These are phyloP conservation scores for Colletotrichum lindemuthianum DNA, from an alignment of 2,329 filamentous ascomycete species.

Conservation along the genomic window DNA sequence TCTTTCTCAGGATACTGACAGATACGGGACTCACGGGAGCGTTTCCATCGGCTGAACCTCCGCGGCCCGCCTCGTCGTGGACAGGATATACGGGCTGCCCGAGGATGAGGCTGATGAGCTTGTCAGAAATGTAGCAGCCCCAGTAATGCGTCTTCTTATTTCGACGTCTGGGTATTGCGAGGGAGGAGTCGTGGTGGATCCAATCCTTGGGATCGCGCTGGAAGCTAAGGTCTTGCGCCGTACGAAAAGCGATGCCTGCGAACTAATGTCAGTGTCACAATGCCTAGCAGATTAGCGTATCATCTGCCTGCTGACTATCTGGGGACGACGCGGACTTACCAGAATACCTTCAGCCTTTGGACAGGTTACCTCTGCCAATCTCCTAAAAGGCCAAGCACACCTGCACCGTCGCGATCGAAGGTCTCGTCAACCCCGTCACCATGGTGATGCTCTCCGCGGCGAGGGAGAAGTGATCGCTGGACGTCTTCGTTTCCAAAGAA, in stretches of 20 bases:
- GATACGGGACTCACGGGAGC: conserved; percentile 1
- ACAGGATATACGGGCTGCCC: conserved; percentile 35
- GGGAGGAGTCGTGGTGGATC: conserved; percentile 37
- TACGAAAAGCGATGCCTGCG: conserved; percentile 43
- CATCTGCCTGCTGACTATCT: neutral
- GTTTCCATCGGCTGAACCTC: conserved; percentile 32
- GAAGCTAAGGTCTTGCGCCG: conserved; percentile 43
- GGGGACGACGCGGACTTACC: conserved; percentile 30
- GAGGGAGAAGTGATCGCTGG: conserved; percentile 37
- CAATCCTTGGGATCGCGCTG: conserved; percentile 41
- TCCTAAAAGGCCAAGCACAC: conserved; percentile 44
- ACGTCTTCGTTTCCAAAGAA: conserved; percentile 24
- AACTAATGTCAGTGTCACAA: neutral
- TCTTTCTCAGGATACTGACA: neutral
- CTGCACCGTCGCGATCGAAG: conserved; percentile 40
- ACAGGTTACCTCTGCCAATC: conserved; percentile 41
- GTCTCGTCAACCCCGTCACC: conserved; percentile 38
- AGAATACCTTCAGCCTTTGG: conserved; percentile 43
- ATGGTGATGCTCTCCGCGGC: conserved; percentile 42
- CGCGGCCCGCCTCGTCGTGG: conserved; percentile 30
- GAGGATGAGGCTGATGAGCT: conserved; percentile 38
- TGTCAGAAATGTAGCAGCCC: conserved; percentile 44
- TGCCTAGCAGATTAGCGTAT: neutral
- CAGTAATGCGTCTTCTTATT: conserved; percentile 44
- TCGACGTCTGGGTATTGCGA: conserved; percentile 39